Evolutionary conservation across 176 grass and related monocot species (phyloP).

Genomic region (Eragrostis curvula): DNA sequence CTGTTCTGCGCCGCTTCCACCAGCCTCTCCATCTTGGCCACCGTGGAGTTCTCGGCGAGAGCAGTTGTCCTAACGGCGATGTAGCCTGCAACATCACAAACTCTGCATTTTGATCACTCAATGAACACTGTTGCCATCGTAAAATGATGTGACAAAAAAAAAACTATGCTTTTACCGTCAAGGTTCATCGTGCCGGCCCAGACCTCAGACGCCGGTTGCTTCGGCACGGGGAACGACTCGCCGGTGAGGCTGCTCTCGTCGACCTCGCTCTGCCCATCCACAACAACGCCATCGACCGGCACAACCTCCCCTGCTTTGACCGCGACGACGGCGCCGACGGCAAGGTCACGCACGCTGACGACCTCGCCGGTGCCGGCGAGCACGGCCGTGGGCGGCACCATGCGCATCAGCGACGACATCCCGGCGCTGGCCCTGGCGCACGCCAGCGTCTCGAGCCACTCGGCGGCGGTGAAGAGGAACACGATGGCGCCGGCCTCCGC

Average conservation of each 20-base stretch:
- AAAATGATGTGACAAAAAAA: not conserved
- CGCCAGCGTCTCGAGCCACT: conserved; percentile 82
- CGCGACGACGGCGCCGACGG: conserved; percentile 40
- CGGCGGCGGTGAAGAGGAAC: conserved; percentile 80
- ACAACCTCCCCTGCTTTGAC: conserved; percentile 71
- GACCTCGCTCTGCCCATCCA: conserved; percentile 62
- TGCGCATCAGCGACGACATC: conserved; percentile 64
- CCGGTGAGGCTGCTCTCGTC: conserved; percentile 90
- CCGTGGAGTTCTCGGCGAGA: conserved; percentile 66
- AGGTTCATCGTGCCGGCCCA: conserved; percentile 84
- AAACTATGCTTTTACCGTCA: conserved; percentile 46
- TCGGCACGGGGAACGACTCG: conserved; percentile 71
- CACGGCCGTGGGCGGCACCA: conserved; percentile 58
- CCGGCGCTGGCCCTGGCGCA: conserved; percentile 55
- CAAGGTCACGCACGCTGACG: conserved; percentile 44
- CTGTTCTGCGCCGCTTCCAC: conserved; percentile 75
- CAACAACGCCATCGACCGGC: conserved; percentile 70
- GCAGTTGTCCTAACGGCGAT: conserved; percentile 62
- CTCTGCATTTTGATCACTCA: not conserved
- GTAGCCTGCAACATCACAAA: conserved; percentile 46
- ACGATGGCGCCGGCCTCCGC: conserved; percentile 68
- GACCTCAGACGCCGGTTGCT: conserved; percentile 51
- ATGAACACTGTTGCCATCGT: not conserved
- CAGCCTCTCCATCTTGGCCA: conserved; percentile 76
- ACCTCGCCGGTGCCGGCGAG: conserved; percentile 48